Conservation (phyloP, 495 filamentous ascomycete genomes). For the Penicillium canescens region DNA sequence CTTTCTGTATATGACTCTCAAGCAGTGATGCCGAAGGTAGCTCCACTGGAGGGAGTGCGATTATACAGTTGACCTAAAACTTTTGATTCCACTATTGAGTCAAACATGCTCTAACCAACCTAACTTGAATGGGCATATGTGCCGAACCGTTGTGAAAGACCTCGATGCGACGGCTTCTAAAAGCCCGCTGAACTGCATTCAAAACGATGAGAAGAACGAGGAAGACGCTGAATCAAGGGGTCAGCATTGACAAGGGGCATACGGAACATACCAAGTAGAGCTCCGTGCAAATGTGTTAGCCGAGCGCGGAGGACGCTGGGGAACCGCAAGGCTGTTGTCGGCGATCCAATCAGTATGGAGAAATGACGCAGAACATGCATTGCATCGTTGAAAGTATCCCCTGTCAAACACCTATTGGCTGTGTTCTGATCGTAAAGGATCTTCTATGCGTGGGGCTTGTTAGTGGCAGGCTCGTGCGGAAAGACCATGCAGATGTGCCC, state of each 20-base stretch:
- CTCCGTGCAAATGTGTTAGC: neutral
- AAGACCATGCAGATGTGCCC: neutral
- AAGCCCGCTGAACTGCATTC: neutral
- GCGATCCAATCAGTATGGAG: neutral
- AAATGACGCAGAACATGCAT: neutral
- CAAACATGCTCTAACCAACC: too few relatives aligned
- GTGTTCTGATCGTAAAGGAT: neutral
- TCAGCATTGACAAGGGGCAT: neutral
- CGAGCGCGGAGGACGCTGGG: neutral
- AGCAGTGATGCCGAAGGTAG: too few relatives aligned
- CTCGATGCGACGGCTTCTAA: too few relatives aligned
- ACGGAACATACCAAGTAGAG: neutral
- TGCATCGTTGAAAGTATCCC: neutral
- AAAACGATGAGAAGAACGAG: neutral
- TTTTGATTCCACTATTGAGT: too few relatives aligned
- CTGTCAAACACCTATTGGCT: neutral
- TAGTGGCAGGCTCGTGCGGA: slow-evolving; percentile 3
- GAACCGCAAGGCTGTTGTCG: neutral
- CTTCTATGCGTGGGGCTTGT: neutral
- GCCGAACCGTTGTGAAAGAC: too few relatives aligned
- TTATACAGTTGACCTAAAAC: too few relatives aligned
- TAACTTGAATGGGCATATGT: too few relatives aligned
- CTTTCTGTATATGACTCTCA: too few relatives aligned
- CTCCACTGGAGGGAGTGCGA: too few relatives aligned
- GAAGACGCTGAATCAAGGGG: neutral